These are phyloP conservation scores for Geranomyces michiganensis DNA, from an alignment of 192 early-diverging fungal genomes.

Conservation along the genomic window DNA sequence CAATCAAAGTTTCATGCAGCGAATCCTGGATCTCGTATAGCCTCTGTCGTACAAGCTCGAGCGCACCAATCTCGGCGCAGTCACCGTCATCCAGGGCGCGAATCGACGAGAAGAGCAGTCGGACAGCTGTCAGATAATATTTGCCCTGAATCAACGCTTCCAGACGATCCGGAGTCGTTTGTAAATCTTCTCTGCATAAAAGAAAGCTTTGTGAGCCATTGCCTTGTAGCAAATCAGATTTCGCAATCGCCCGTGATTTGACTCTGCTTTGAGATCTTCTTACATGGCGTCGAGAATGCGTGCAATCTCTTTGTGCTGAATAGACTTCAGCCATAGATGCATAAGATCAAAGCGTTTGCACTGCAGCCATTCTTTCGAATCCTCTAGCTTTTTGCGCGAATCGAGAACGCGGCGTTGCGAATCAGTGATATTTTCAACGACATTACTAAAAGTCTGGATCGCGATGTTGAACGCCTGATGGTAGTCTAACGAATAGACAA, in stretches of 20 bases:
- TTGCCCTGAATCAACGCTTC: slow-evolving; percentile 52
- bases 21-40: slow-evolving; percentile 44
- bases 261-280: not conserved
- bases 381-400: slow-evolving; percentile 48
- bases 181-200: slow-evolving; percentile 53
- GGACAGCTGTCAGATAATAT: slow-evolving; percentile 55
- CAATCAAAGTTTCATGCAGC: slow-evolving; percentile 53
- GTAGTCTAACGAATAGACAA: slow-evolving; percentile 44
- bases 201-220: too few relatives aligned
- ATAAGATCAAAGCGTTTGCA: slow-evolving; percentile 63
- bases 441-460: slow-evolving; percentile 60
- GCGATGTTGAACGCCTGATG: slow-evolving; percentile 61
- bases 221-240: too few relatives aligned
- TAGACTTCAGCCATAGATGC: slow-evolving; percentile 61
- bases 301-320: slow-evolving; percentile 64
- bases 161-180: slow-evolving; percentile 48
- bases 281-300: slow-evolving; percentile 59
- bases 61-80: slow-evolving; percentile 55
- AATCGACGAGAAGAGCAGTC: slow-evolving; percentile 40
- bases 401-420: slow-evolving; percentile 47
- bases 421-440: slow-evolving; percentile 59
- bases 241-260: too few relatives aligned
- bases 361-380: slow-evolving; percentile 55
- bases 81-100: slow-evolving; percentile 44
- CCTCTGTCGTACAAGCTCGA: slow-evolving; percentile 45